Evolutionary conservation across 2,329 filamentous ascomycete species (phyloP).

Genomic region (Sporothrix euskadiensis): DNA sequence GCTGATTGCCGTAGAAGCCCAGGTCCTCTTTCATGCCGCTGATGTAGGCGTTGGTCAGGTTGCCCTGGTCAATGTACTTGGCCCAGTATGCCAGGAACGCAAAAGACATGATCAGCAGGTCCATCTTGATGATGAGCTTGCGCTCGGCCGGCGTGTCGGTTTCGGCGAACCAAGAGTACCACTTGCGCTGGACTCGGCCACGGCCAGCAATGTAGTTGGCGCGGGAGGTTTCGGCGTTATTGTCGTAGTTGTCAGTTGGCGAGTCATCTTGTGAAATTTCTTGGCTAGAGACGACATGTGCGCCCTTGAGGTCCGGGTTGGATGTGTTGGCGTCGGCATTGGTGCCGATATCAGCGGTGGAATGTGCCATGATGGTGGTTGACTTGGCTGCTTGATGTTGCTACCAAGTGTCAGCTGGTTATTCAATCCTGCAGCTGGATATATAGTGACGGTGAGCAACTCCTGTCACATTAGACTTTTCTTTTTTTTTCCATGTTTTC

Average conservation of each 20-base stretch:
- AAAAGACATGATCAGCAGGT: slow-evolving; percentile 57
- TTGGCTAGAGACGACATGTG: neutral
- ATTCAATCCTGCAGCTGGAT: neutral
- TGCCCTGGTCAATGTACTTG: slow-evolving; percentile 55
- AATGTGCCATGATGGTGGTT: neutral
- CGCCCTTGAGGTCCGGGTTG: neutral
- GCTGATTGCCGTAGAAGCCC: slow-evolving; percentile 43
- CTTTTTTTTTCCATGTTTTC: too few relatives aligned
- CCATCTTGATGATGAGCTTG: slow-evolving; percentile 56
- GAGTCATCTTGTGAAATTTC: neutral
- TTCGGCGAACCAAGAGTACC: slow-evolving; percentile 48
- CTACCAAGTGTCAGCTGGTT: neutral
- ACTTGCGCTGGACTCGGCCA: slow-evolving; percentile 20
- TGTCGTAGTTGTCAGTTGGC: neutral
- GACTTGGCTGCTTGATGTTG: neutral
- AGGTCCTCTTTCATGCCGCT: slow-evolving; percentile 51
- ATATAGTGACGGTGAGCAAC: neutral
- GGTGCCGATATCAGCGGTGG: neutral
- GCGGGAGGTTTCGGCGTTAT: neutral
- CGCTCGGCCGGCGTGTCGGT: slow-evolving; percentile 53
- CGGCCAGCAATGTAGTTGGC: slow-evolving; percentile 24
- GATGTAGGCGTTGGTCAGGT: slow-evolving; percentile 47
- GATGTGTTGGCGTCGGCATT: neutral
- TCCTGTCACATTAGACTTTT: neutral
- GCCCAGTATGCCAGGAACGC: slow-evolving; percentile 57